Conservation (phyloP, 140 eudicot species). For the Stevia rebaudiana region DNA sequence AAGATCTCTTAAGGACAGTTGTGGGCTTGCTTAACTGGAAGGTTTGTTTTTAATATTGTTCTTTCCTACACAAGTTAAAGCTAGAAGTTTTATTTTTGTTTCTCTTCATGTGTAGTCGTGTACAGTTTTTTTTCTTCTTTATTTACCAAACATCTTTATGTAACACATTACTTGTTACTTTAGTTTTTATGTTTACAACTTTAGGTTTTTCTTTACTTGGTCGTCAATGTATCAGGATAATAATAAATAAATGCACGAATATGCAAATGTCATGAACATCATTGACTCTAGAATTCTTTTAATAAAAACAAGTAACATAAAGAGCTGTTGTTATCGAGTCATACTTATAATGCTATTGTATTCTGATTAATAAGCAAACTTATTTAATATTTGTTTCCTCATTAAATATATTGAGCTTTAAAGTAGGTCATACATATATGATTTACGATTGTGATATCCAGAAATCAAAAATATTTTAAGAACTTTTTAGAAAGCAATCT, state of each 20-base stretch:
- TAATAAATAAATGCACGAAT: neutral
- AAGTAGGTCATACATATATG: neutral
- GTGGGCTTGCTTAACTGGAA: slow-evolving; percentile 52
- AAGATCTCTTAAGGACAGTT: slow-evolving; percentile 64
- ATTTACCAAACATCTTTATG: slow-evolving; percentile 8
- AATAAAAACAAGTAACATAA: neutral
- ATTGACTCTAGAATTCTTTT: neutral
- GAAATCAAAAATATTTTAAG: neutral
- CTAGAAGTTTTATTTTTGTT: too few species aligned
- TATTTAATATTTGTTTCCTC: neutral
- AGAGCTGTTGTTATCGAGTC: neutral
- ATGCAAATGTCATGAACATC: neutral
- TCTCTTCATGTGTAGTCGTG: too few species aligned
- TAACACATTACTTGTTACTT: neutral
- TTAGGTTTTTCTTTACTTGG: neutral
- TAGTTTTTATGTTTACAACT: neutral
- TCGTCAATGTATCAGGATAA: neutral
- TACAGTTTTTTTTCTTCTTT: too few species aligned
- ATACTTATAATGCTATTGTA: neutral
- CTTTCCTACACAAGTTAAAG: too few species aligned
- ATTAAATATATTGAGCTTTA: neutral
- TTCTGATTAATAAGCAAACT: neutral
- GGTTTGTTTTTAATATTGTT: slow-evolving; percentile 43
- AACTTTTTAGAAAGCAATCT: neutral
- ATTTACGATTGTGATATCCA: neutral